phyloP scores from a whole-genome alignment of 176 grass and related monocot species.

The Pharus latifolius region DNA sequence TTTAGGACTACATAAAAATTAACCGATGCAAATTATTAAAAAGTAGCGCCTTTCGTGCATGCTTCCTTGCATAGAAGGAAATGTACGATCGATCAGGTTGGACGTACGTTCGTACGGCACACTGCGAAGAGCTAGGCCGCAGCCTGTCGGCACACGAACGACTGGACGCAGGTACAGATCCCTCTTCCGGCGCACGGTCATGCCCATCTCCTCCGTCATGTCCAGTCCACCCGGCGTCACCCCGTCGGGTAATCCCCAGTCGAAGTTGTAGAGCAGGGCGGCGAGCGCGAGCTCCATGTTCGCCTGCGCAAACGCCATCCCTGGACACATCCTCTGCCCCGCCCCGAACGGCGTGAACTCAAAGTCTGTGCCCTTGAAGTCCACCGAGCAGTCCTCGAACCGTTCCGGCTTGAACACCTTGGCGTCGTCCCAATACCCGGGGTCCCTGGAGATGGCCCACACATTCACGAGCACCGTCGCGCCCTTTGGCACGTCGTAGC shows the following conservation, averaged over 20 bases:
- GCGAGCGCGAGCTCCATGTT: not conserved
- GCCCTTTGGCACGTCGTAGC: constrained; percentile 17
- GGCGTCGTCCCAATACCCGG: not conserved
- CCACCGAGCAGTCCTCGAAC: not conserved
- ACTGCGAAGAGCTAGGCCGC: no score
- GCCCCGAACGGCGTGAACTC: constrained; percentile 16
- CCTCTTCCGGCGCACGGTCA: not conserved
- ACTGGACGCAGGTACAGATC: not conserved
- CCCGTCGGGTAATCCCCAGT: not conserved
- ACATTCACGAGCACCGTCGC: constrained; percentile 9
- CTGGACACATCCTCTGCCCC: constrained; percentile 14
- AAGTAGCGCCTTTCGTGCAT: no score
- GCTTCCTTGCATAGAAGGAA: no score
- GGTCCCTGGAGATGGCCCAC: constrained; percentile 26
- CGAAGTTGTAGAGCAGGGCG: constrained; percentile 1
- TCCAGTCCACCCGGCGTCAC: not conserved
- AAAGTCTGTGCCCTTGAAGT: constrained; percentile 25
- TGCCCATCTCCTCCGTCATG: not conserved
- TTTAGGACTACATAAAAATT: no score
- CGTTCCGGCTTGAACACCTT: constrained; percentile 5
- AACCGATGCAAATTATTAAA: no score
- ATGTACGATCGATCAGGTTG: no score
- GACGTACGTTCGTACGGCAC: no score
- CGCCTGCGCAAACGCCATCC: not conserved
- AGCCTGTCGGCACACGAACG: not conserved